Conservation (phyloP, 345 rosid species). For the Acer negundo region DNA sequence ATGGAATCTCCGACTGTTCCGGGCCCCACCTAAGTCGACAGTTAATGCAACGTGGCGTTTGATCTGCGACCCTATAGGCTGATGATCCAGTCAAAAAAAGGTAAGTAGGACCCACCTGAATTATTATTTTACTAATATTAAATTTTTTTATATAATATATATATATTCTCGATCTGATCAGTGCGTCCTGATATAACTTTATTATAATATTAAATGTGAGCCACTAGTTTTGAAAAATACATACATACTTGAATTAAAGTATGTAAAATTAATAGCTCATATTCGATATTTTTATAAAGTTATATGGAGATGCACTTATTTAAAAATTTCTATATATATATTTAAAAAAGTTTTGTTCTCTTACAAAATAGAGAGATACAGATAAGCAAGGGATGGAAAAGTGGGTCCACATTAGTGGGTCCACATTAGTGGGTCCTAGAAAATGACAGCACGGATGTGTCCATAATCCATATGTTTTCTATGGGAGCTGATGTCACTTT, state of each 20-base stretch:
- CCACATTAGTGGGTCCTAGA: constrained; percentile 10
- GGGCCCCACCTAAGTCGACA: constrained; percentile 31
- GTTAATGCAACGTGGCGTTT: constrained; percentile 26
- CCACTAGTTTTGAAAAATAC: no score
- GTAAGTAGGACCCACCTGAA: constrained; percentile 15
- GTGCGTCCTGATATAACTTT: no score
- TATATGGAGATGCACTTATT: no score
- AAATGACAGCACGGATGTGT: constrained; percentile 25
- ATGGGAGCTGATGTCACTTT: constrained; percentile 22
- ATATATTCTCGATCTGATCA: no score
- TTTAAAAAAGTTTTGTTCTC: neutral
- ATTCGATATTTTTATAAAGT: no score
- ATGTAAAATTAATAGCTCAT: no score
- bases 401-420: constrained; percentile 25
- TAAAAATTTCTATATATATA: no score
- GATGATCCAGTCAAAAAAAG: constrained; percentile 20
- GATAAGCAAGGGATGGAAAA: neutral
- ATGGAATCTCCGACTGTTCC: constrained; percentile 9
- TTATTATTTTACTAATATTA: neutral
- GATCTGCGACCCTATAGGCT: constrained; percentile 16
- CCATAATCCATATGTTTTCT: constrained; percentile 16
- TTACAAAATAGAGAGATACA: neutral
- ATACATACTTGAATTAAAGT: no score
- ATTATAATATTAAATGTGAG: no score
- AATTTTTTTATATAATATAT: neutral